Percentiles rank a stretch among this genome's conserved stretches.
phyloP scores from a whole-genome alignment of 1,139 yeast genomes.

The Spencermartinsiella ligniputridi region DNA sequence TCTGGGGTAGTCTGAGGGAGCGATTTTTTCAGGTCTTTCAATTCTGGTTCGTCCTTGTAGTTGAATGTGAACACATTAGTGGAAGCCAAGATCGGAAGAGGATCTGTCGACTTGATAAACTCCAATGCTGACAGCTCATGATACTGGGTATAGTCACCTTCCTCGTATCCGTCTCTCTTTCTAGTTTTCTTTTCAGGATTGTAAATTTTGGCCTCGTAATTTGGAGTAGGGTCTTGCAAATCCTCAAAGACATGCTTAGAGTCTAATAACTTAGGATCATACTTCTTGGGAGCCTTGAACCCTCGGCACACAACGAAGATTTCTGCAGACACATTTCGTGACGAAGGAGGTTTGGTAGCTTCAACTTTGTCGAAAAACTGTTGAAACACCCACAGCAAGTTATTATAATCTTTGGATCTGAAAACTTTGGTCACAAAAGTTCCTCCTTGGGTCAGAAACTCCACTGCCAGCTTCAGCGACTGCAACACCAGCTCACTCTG shows the following conservation, averaged over 20 bases:
- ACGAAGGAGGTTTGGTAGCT: constrained; percentile 98
- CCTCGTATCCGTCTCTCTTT: constrained; percentile 96
- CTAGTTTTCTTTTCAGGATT: constrained; percentile 90
- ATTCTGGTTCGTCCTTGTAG: constrained; percentile 56
- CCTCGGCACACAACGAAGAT: constrained; percentile 96
- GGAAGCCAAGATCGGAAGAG: constrained; percentile 76
- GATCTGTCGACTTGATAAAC: constrained; percentile 74
- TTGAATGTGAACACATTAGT: constrained; percentile 47
- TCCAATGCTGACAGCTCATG: constrained; percentile 74
- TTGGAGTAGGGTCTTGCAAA: constrained; percentile 56
- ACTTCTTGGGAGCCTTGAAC: constrained; percentile 90
- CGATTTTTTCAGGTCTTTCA: constrained; percentile 59
- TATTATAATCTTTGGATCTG: constrained; percentile 96
- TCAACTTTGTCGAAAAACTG: constrained; percentile 94
- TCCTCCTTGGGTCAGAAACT: constrained; percentile 86
- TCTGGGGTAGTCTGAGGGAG: constrained; percentile 75
- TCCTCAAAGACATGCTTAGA: constrained; percentile 94
- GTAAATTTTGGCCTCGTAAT: constrained; percentile 86
- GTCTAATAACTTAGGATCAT: constrained; percentile 89
- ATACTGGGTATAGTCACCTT: constrained; percentile 77
- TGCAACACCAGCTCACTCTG: constrained; percentile 94
- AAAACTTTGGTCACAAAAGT: constrained; percentile 96
- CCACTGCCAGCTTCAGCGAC: constrained; percentile 92
- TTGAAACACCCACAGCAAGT: constrained; percentile 94
- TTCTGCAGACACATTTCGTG: constrained; percentile 98